A percentile compares a stretch with the other conserved stretches of the same genome.
phyloP scores from a whole-genome alignment of 768 basidiomycete genomes.

The Tylopilus subfusipes region DNA sequence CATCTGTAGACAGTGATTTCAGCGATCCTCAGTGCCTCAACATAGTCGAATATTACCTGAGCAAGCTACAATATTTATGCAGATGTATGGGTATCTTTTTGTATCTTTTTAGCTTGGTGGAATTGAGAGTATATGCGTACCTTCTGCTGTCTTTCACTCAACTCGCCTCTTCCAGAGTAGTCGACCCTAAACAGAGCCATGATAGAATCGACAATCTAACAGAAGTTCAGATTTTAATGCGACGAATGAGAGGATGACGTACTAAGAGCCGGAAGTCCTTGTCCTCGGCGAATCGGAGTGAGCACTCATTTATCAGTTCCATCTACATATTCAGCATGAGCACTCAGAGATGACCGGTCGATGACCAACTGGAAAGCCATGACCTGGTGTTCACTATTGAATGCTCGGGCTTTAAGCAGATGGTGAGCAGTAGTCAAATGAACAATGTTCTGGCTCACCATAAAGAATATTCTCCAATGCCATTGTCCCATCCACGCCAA shows the following conservation, averaged over 20 bases:
- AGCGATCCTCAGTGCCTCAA: neutral
- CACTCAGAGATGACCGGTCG: neutral
- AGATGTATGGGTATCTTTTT: constrained; percentile 12
- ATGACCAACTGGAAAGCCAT: neutral
- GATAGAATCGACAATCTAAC: constrained; percentile 89
- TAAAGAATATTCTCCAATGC: constrained; percentile 91
- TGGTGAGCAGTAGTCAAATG: constrained; percentile 5
- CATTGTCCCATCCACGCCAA: constrained; percentile 88
- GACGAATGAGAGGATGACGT: constrained; percentile 1
- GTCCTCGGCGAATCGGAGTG: constrained; percentile 84
- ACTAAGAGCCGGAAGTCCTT: constrained; percentile 77
- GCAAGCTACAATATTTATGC: constrained; percentile 55
- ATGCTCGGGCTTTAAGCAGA: constrained; percentile 63
- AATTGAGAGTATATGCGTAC: constrained; percentile 36
- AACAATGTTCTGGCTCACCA: constrained; percentile 41
- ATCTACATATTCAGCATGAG: constrained; percentile 45
- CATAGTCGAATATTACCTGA: constrained; percentile 48
- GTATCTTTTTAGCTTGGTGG: no score
- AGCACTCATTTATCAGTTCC: constrained; percentile 90
- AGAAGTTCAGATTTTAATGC: constrained; percentile 7
- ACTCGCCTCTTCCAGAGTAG: constrained; percentile 88
- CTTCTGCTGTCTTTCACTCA: constrained; percentile 93
- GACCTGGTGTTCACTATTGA: constrained; percentile 91
- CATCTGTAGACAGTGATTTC: constrained; percentile 49
- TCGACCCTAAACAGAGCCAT: constrained; percentile 97